A percentile compares a stretch with the other conserved stretches of the same genome.
These are phyloP conservation scores for Fusarium piperis DNA, from an alignment of 2,329 filamentous ascomycete genomes.

Conservation along the genomic window DNA sequence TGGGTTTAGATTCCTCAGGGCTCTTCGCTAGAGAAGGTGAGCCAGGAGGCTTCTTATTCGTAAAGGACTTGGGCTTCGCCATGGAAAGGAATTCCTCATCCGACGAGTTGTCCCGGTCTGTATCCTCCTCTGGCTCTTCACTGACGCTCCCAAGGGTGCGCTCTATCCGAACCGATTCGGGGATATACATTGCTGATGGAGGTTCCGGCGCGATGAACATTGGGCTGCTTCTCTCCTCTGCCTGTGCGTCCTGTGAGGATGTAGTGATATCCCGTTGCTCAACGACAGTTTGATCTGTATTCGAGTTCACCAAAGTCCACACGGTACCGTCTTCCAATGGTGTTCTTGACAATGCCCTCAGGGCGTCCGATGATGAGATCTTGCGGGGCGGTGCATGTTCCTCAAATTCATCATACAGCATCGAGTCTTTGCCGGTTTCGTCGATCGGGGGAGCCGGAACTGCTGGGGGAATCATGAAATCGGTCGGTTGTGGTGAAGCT, in stretches of 20 bases:
- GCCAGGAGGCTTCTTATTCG: conserved; percentile 38
- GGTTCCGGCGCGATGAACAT: conserved; percentile 29
- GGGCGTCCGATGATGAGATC: conserved; percentile 64
- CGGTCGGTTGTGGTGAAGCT: conserved; percentile 59
- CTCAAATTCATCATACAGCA: conserved; percentile 53
- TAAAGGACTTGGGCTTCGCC: conserved; percentile 47
- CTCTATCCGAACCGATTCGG: conserved; percentile 28
- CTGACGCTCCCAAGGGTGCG: conserved; percentile 38
- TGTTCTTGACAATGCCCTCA: conserved; percentile 61
- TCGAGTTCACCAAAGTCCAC: conserved; percentile 60
- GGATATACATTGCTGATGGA: conserved; percentile 20
- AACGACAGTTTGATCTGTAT: conserved; percentile 39
- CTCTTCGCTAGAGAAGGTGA: conserved; percentile 27
- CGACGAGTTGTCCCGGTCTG: conserved; percentile 47
- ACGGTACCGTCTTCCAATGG: conserved; percentile 61
- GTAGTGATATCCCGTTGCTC: conserved; percentile 29
- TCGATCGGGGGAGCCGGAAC: conserved; percentile 40
- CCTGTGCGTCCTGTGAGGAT: conserved; percentile 2
- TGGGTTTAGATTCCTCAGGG: conserved; percentile 6
- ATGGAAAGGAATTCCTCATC: conserved; percentile 55
- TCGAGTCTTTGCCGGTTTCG: conserved; percentile 42
- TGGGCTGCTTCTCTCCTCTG: conserved; percentile 4
- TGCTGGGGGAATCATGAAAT: conserved; percentile 44
- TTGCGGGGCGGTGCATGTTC: conserved; percentile 58
- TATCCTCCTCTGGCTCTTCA: conserved; percentile 40